Evolutionary conservation across 768 basidiomycete genomes (phyloP).

Genomic region (Lactifluus echinatus): DNA sequence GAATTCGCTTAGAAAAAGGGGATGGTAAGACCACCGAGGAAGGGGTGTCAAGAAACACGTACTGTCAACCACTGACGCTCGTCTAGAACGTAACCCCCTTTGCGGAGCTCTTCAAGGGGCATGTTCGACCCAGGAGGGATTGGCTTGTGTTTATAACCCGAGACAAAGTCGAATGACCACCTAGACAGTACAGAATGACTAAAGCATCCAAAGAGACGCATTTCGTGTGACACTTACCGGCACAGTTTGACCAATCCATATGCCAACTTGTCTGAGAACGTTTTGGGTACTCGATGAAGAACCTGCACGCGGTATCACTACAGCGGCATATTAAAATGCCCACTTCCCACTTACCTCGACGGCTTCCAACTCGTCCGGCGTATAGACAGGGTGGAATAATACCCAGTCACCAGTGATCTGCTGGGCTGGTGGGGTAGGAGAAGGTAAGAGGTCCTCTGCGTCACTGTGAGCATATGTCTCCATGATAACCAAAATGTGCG

Average conservation of each 20-base stretch:
- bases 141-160: slow-evolving; percentile 72
- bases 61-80: slow-evolving; percentile 73
- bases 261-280: slow-evolving; percentile 67
- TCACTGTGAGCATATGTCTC: not conserved
- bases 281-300: slow-evolving; percentile 55
- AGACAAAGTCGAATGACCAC: slow-evolving; percentile 72
- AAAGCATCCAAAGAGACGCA: not conserved
- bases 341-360: slow-evolving; percentile 44
- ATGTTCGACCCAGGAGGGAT: slow-evolving; percentile 55
- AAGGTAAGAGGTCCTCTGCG: slow-evolving; percentile 4
- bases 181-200: slow-evolving; percentile 27
- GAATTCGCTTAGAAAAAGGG: slow-evolving; percentile 34
- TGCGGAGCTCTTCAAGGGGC: slow-evolving; percentile 63
- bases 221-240: slow-evolving; percentile 30
- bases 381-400: slow-evolving; percentile 88
- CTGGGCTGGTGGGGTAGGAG: slow-evolving; percentile 20
- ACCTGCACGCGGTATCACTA: slow-evolving; percentile 39
- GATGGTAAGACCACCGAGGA: slow-evolving; percentile 23
- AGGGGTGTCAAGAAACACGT: slow-evolving; percentile 22
- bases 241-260: slow-evolving; percentile 48
- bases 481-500: not conserved
- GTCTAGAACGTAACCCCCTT: slow-evolving; percentile 63
- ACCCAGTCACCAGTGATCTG: slow-evolving; percentile 68
- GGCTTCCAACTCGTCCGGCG: slow-evolving; percentile 57
- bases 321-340: not conserved